Percentiles rank a stretch among this genome's conserved stretches.
These are phyloP conservation scores for Blastobotrys malaysiensis DNA, from an alignment of 1,139 yeast genomes.

Conservation along the genomic window DNA sequence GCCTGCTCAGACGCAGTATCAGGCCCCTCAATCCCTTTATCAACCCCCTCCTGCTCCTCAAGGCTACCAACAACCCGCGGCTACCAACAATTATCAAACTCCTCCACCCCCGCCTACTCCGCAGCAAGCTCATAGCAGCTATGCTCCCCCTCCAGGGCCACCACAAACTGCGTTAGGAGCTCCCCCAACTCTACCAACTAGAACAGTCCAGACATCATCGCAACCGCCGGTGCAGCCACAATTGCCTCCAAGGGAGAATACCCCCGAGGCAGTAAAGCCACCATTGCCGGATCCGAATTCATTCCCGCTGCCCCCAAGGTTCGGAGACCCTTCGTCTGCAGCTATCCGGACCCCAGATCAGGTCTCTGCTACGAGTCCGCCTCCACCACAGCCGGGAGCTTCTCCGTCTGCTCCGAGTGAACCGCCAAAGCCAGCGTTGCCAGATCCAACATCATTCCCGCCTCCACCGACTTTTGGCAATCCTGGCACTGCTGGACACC, in stretches of 20 bases:
- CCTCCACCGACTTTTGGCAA: conserved; percentile 38
- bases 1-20: neutral
- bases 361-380: neutral
- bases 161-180: conserved; percentile 6
- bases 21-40: conserved; percentile 1
- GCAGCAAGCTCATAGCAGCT: neutral
- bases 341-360: neutral
- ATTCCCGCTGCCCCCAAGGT: neutral
- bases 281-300: conserved; percentile 3
- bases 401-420: conserved; percentile 2
- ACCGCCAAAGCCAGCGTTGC: conserved; percentile 27
- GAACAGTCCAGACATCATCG: conserved; percentile 8
- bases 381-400: neutral
- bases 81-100: conserved; percentile 4
- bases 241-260: neutral
- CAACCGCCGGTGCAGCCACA: conserved; percentile 6
- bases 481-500: neutral
- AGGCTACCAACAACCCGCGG: conserved; percentile 1
- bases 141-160: conserved; percentile 9
- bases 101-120: conserved; percentile 7
- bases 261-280: conserved; percentile 2
- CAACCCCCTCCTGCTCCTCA: conserved; percentile 7
- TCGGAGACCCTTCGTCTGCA: neutral
- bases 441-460: conserved; percentile 40
- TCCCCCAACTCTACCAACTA: conserved; percentile 9